These are phyloP conservation scores for Hirsutella thompsonii DNA, from an alignment of 2,329 filamentous ascomycete genomes.

Conservation along the genomic window DNA sequence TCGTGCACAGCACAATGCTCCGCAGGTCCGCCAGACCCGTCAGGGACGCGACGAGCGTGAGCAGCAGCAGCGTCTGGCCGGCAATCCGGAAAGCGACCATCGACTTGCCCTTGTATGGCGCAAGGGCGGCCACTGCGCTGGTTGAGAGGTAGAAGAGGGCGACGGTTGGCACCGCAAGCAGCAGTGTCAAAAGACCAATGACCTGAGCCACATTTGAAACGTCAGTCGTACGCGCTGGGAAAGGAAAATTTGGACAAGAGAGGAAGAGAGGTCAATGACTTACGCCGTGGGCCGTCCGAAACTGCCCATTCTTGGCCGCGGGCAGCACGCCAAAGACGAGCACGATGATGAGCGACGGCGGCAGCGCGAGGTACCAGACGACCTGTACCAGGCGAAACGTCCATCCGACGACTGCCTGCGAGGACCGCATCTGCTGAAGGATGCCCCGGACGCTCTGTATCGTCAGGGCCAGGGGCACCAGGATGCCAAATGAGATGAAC, in stretches of 20 bases:
- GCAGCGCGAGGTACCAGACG: constrained; percentile 13
- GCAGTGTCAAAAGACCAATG: neutral
- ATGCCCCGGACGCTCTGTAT: constrained; percentile 14
- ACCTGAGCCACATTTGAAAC: too few species aligned
- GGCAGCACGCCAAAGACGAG: constrained; percentile 15
- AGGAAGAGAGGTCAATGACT: constrained; percentile 2
- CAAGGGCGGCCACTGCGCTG: too few species aligned
- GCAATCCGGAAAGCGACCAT: too few species aligned
- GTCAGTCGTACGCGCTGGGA: too few species aligned
- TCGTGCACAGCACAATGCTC: too few species aligned
- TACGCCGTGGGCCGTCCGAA: constrained; percentile 17
- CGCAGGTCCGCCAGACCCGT: too few species aligned
- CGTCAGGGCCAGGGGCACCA: constrained; percentile 15
- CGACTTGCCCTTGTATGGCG: too few species aligned
- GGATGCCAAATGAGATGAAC: constrained; percentile 11
- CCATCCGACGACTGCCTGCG: constrained; percentile 10
- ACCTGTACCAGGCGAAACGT: constrained; percentile 11
- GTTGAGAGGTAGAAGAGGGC: neutral
- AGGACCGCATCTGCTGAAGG: constrained; percentile 9
- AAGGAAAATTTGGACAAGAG: too few species aligned
- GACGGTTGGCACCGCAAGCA: neutral
- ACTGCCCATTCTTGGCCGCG: constrained; percentile 11
- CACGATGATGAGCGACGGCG: constrained; percentile 11
- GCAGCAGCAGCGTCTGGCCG: too few species aligned
- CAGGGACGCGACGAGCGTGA: too few species aligned